These are phyloP conservation scores for Solanum hybrid DNA, from an alignment of 305 asterid genomes.

Conservation along the genomic window DNA sequence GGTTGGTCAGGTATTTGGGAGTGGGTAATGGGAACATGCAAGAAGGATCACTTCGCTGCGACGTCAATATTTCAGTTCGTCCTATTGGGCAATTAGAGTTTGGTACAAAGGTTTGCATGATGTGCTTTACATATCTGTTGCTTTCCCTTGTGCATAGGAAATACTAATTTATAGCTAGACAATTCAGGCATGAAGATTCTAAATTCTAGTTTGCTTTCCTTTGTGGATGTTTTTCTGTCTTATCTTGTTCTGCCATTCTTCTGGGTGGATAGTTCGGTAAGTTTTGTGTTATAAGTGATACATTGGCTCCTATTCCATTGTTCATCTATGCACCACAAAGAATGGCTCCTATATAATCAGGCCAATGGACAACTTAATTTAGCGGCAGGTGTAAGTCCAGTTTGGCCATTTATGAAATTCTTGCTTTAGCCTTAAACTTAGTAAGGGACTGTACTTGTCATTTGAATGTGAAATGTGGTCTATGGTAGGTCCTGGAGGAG, in stretches of 20 bases:
- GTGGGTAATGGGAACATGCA: slow-evolving; percentile 96
- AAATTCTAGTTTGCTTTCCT: slow-evolving; percentile 1
- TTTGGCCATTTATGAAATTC: neutral
- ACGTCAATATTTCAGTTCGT: slow-evolving; percentile 90
- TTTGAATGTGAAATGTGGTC: neutral
- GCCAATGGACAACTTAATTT: neutral
- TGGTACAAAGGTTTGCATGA: slow-evolving; percentile 77
- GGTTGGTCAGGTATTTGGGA: slow-evolving; percentile 92
- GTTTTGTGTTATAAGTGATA: neutral
- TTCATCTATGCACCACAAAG: neutral
- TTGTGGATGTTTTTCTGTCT: neutral
- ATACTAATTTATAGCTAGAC: neutral
- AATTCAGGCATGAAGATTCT: neutral
- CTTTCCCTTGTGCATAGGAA: neutral
- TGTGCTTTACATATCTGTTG: slow-evolving; percentile 7
- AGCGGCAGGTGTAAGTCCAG: neutral
- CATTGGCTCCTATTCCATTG: neutral
- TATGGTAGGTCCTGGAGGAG: neutral
- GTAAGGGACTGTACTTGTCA: neutral
- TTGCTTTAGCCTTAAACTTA: neutral
- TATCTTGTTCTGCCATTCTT: neutral
- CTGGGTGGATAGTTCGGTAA: neutral
- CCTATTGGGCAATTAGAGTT: slow-evolving; percentile 79
- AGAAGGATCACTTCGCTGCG: slow-evolving; percentile 99
- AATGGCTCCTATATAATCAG: neutral